Conservation (phyloP, 352 stramenopile species). For the Globisporangium cystogenes region DNA sequence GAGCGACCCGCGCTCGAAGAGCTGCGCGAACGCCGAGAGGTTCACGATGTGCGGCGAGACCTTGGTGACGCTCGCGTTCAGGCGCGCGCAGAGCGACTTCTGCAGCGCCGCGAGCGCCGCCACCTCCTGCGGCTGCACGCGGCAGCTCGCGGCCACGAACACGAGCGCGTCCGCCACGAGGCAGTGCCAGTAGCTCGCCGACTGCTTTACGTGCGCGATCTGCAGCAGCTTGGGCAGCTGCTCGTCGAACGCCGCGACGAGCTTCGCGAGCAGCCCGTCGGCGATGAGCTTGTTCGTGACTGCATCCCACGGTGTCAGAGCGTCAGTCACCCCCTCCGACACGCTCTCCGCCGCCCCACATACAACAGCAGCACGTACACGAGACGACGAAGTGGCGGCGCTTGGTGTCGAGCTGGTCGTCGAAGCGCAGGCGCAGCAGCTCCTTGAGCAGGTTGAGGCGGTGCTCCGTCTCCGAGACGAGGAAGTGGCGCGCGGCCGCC, state of each 20-base stretch:
- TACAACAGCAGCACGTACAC: slow-evolving; percentile 14
- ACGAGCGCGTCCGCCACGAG: slow-evolving; percentile 64
- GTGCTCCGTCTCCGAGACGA: slow-evolving; percentile 71
- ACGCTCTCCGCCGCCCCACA: not conserved
- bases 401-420: slow-evolving; percentile 45
- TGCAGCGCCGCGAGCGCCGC: slow-evolving; percentile 43
- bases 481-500: slow-evolving; percentile 63
- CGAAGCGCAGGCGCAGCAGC: slow-evolving; percentile 58
- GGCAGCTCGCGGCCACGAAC: slow-evolving; percentile 50
- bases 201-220: slow-evolving; percentile 52
- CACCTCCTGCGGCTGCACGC: slow-evolving; percentile 47
- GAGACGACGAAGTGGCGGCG: slow-evolving; percentile 56
- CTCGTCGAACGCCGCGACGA: slow-evolving; percentile 37
- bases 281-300: slow-evolving; percentile 62
- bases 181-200: slow-evolving; percentile 73
- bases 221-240: slow-evolving; percentile 52
- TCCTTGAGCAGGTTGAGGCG: slow-evolving; percentile 75
- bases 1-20: slow-evolving; percentile 63
- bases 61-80: slow-evolving; percentile 57
- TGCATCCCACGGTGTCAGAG: slow-evolving; percentile 1
- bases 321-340: not conserved
- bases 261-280: slow-evolving; percentile 42
- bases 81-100: slow-evolving; percentile 45
- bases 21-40: slow-evolving; percentile 63
- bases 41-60: slow-evolving; percentile 83